Conservation (phyloP, 2,329 filamentous ascomycete species). For the Xylaria sp. region DNA sequence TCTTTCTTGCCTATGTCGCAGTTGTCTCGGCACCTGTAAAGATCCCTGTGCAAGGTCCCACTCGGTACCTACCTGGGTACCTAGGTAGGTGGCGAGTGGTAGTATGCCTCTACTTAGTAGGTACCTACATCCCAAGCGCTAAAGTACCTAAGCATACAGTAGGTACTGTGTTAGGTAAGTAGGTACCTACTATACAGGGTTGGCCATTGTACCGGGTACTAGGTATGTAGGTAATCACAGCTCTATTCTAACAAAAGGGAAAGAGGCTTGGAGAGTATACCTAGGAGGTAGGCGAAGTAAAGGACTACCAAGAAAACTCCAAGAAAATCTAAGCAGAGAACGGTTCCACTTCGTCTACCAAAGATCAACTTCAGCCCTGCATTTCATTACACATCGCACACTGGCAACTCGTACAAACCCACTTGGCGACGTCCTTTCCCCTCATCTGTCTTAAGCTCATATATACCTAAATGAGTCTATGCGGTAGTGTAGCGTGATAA, state of each 20-base stretch:
- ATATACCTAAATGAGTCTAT: neutral
- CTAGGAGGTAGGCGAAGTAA: neutral
- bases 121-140: neutral
- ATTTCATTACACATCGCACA: slow-evolving; percentile 15
- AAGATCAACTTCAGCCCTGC: slow-evolving; percentile 27
- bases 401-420: slow-evolving; percentile 7
- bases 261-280: neutral
- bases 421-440: slow-evolving; percentile 18
- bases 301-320: slow-evolving; percentile 3
- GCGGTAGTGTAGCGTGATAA: slow-evolving; percentile 4
- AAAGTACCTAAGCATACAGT: neutral
- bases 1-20: neutral
- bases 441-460: slow-evolving; percentile 2
- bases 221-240: neutral
- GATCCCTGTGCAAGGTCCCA: slow-evolving; percentile 4
- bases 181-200: neutral
- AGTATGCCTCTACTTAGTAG: neutral
- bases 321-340: slow-evolving; percentile 18
- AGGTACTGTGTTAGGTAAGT: neutral
- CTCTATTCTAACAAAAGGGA: no score
- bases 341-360: slow-evolving; percentile 30
- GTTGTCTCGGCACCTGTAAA: neutral
- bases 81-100: neutral
- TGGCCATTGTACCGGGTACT: no score
- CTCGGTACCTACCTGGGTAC: neutral